Base-by-base conservation (phyloP, 139 green algal genomes). In the Tetradesmus lagerheimii region DNA sequence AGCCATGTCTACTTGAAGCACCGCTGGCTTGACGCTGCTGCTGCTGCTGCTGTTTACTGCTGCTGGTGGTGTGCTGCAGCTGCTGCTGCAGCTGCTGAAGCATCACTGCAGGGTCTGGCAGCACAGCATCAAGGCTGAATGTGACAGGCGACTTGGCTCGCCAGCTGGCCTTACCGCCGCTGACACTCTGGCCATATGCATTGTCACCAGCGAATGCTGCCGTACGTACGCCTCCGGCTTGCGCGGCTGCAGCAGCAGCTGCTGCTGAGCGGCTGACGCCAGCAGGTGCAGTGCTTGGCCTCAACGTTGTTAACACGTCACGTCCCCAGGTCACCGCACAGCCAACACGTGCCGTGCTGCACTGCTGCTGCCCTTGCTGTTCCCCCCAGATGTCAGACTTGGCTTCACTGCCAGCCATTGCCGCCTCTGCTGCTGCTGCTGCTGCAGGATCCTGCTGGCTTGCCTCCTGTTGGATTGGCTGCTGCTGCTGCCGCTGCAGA, bases 241-340 rank as follows among this genome's bases (percentile, higher is more conserved):
- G 8, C 20, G 25, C 57, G n/a, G 57, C 23, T 71, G 20, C 31
- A n/a, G 35, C 37, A 16, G 35, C 41, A 37, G 77, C 37, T 34
- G 37, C 39, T 34, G 35, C 77, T 83, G 77, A 20, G 6, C 77
- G 39, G 23, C 16, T 50, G 25, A 29, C 20, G 14, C 77, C 77
- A 35, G 34, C 25, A 45, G 77, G 77, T 83, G 77, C 77, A 53
- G 77, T 83, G 35, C 34, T 34, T 15, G 77, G 77, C 77, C 77
- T 16, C 12, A n/a, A n/a, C n/a, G n/a, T n/a, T n/a, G n/a, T n/a
- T n/a, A n/a, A 47, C 3, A 41, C 3, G 14, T 43, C 38, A 16
- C 0, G 25, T 34, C 34, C 35, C 41, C n/a, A 34, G 77, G 38
- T 9, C 25, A 0, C 29, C 31, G 25, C 74, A 37, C 31, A 8